Base-by-base conservation (phyloP, 257 asterid species). In the Parsonsia alboflavescens region DNA sequence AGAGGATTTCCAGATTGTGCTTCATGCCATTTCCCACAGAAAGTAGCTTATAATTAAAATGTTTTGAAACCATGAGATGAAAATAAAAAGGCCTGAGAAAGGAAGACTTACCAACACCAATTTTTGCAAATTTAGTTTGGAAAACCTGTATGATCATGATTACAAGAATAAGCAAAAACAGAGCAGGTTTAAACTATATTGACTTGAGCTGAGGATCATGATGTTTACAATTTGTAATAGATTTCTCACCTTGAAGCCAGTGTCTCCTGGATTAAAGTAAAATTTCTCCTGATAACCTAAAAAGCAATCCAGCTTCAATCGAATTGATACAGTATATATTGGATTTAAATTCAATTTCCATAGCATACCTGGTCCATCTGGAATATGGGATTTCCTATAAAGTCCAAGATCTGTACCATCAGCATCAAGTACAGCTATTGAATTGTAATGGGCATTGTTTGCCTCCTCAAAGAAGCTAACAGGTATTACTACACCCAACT, bases 401-500 rank as follows among this genome's bases (percentile, higher is more conserved):
- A 95, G 92, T 73, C 99, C 99, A 76, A 90, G 90, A 79, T 89
- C 96, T 66, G 96, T 88, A 72, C 99, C 99, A 80, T 95, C 97
- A 68, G 96, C 96, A 89, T 95, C 99, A 79, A 92, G 86, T 52
- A 95, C 86, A 52, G 87, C 97, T 72, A 95, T 64, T 30, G 99
- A 95, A 83, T 92, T 95, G 84, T 89, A 92, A 83, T 95, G 98
- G n/a, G 97, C 98, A 77, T 89, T 92, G 84, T 92, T 95, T 78
- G 97, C 96, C 84, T 90, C 97, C 87, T 90, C 98, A 73, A 95
- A 95, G 78, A 95, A 92, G 87, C 99, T 95, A 68, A 95, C 96
- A n/a, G 99, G 99, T 78, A 95, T 85, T 30, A 90, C 99, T 7
- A 92, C 96, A 68, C 94, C 93, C 84, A 95, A 77, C 80, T 92